These are phyloP conservation scores for Candida gigantensis DNA, from an alignment of 1,139 yeast genomes.

Conservation along the genomic window DNA sequence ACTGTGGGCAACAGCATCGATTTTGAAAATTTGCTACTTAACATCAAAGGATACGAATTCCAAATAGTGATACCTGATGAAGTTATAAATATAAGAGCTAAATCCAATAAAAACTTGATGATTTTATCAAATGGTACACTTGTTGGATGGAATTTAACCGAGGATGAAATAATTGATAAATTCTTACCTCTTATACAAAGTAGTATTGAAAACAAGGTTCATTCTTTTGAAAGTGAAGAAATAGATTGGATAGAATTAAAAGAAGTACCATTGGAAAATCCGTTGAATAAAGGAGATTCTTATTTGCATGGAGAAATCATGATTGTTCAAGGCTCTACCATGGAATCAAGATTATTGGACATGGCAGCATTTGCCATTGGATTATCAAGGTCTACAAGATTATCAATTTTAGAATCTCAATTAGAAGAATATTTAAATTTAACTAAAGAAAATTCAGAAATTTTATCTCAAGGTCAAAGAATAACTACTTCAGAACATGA, in stretches of 20 bases:
- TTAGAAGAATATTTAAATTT: slow-evolving; percentile 65
- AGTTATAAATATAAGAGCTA: slow-evolving; percentile 47
- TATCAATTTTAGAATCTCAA: slow-evolving; percentile 74
- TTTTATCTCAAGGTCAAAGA: slow-evolving; percentile 62
- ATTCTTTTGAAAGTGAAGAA: slow-evolving; percentile 72
- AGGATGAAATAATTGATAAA: slow-evolving; percentile 46
- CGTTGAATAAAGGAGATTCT: slow-evolving; percentile 33
- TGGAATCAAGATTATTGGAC: slow-evolving; percentile 57
- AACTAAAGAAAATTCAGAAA: slow-evolving; percentile 66
- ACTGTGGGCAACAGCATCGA: slow-evolving; percentile 74
- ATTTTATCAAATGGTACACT: slow-evolving; percentile 71
- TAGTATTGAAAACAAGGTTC: slow-evolving; percentile 41
- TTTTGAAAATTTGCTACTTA: slow-evolving; percentile 39
- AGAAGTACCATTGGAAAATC: slow-evolving; percentile 22
- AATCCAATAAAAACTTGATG: slow-evolving; percentile 49
- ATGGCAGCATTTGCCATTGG: slow-evolving; percentile 91
- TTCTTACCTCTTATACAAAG: slow-evolving; percentile 46
- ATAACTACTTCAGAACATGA: slow-evolving; percentile 63
- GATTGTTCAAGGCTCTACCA: slow-evolving; percentile 53
- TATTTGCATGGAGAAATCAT: slow-evolving; percentile 70
- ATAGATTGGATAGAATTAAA: slow-evolving; percentile 74
- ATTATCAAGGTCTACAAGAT: slow-evolving; percentile 78
- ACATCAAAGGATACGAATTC: slow-evolving; percentile 36
- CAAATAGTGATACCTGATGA: slow-evolving; percentile 65
- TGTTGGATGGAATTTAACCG: slow-evolving; percentile 80